Evolutionary conservation across 352 stramenopile species (phyloP).

Genomic region (Phytophthora parvispora): DNA sequence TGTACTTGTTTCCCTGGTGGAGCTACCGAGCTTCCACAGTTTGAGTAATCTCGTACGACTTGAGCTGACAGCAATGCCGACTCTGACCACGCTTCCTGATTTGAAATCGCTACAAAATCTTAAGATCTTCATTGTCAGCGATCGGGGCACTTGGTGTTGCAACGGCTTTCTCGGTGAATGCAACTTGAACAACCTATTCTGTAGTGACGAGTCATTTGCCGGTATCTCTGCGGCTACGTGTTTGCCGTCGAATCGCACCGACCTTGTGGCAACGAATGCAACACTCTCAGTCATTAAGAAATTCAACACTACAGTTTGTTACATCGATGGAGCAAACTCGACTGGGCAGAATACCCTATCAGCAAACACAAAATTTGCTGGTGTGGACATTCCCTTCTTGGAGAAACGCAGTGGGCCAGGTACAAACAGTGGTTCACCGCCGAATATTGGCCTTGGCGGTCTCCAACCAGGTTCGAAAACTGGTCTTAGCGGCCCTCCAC

Average conservation of each 20-base stretch:
- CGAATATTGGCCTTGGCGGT: not conserved
- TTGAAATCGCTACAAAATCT: constrained; percentile 19
- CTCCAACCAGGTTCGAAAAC: not conserved
- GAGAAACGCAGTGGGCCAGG: not conserved
- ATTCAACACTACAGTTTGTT: not conserved
- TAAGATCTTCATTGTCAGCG: constrained; percentile 1
- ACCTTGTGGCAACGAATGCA: not conserved
- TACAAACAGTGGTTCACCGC: not conserved
- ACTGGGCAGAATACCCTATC: not conserved
- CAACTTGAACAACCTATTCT: constrained; percentile 14
- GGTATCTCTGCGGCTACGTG: constrained; percentile 4
- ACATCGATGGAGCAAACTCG: not conserved
- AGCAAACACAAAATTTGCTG: not conserved
- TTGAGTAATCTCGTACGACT: constrained; percentile 29
- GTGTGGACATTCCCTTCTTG: not conserved
- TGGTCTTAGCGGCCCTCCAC: not conserved
- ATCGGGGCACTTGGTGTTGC: constrained; percentile 26
- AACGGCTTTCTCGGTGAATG: constrained; percentile 36
- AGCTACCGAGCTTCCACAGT: constrained; percentile 18
- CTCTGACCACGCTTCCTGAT: constrained; percentile 10
- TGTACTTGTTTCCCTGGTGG: not conserved
- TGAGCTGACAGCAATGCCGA: constrained; percentile 4
- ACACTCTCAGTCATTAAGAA: not conserved
- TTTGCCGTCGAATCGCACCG: not conserved
- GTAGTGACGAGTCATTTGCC: not conserved